Percentiles rank a stretch among this genome's conserved stretches.
These are phyloP conservation scores for Theileria orientalis DNA, from an alignment of 169 alveolate genomes.

Conservation along the genomic window DNA sequence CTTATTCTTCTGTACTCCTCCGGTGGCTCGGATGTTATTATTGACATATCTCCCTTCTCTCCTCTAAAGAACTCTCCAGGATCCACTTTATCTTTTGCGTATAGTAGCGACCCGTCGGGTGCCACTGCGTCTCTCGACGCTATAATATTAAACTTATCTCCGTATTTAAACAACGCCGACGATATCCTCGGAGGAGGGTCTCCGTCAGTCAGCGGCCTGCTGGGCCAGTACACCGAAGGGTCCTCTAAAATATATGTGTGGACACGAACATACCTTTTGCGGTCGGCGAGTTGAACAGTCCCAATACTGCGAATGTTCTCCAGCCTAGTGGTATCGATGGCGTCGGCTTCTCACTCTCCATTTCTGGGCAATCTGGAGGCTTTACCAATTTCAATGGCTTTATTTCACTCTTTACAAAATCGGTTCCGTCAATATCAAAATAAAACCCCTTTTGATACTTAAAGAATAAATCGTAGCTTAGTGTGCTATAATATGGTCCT, in stretches of 20 bases:
- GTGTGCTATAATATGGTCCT: constrained; percentile 31
- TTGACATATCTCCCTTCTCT: constrained; percentile 45
- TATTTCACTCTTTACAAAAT: constrained; percentile 15
- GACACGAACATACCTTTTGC: not conserved
- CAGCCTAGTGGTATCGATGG: constrained; percentile 69
- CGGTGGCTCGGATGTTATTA: constrained; percentile 20
- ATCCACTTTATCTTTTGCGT: constrained; percentile 29
- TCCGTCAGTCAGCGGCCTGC: constrained; percentile 48
- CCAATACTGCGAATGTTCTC: constrained; percentile 60
- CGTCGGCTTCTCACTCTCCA: constrained; percentile 42
- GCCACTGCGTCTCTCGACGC: constrained; percentile 40
- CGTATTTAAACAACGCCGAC: constrained; percentile 44
- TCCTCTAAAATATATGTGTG: constrained; percentile 26
- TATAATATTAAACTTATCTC: not conserved
- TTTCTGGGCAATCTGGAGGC: constrained; percentile 36
- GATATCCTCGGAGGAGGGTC: constrained; percentile 60
- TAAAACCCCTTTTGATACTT: constrained; percentile 45
- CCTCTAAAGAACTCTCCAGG: constrained; percentile 61
- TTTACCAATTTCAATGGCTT: constrained; percentile 37
- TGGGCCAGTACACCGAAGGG: constrained; percentile 51
- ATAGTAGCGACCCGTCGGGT: constrained; percentile 44
- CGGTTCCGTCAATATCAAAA: constrained; percentile 36
- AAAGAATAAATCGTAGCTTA: constrained; percentile 42
- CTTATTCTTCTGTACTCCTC: constrained; percentile 35
- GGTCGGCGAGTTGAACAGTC: constrained; percentile 9